Evolutionary conservation across 2,329 filamentous ascomycete genomes (phyloP).

Genomic region (Biscogniauxia marginata): DNA sequence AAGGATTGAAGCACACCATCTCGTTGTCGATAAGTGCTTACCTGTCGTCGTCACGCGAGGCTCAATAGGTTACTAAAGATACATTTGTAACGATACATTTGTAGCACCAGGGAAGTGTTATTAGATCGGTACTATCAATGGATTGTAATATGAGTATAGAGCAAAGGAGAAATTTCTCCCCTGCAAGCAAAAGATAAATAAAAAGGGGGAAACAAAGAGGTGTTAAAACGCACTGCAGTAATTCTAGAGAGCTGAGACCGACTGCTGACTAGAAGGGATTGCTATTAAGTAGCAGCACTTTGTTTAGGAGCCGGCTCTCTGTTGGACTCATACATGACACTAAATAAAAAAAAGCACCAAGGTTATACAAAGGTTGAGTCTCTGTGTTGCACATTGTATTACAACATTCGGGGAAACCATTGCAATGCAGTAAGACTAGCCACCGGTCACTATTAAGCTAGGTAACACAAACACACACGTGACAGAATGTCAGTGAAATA

Average conservation of each 20-base stretch:
- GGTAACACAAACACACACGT: not conserved
- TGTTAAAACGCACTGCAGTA: too few relatives aligned
- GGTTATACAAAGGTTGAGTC: not conserved
- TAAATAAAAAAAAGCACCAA: not conserved
- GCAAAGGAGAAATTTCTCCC: too few relatives aligned
- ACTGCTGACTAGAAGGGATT: too few relatives aligned
- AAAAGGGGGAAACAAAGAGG: too few relatives aligned
- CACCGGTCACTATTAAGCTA: not conserved
- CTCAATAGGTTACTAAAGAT: not conserved
- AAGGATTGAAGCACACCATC: not conserved
- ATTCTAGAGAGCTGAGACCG: too few relatives aligned
- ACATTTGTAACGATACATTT: too few relatives aligned
- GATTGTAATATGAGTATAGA: too few relatives aligned
- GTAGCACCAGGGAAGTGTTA: too few relatives aligned
- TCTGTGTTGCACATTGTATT: not conserved
- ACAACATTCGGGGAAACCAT: not conserved
- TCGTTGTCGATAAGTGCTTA: not conserved
- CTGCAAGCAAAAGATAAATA: too few relatives aligned
- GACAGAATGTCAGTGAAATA: not conserved
- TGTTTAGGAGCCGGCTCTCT: not conserved
- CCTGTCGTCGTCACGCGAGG: not conserved
- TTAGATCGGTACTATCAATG: too few relatives aligned
- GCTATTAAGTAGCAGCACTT: not conserved
- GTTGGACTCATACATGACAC: not conserved
- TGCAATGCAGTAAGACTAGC: not conserved